A percentile compares a stretch with the other conserved stretches of the same genome.
Evolutionary conservation across 306 rosid species (phyloP).

Genomic region (Clitoria ternatea): DNA sequence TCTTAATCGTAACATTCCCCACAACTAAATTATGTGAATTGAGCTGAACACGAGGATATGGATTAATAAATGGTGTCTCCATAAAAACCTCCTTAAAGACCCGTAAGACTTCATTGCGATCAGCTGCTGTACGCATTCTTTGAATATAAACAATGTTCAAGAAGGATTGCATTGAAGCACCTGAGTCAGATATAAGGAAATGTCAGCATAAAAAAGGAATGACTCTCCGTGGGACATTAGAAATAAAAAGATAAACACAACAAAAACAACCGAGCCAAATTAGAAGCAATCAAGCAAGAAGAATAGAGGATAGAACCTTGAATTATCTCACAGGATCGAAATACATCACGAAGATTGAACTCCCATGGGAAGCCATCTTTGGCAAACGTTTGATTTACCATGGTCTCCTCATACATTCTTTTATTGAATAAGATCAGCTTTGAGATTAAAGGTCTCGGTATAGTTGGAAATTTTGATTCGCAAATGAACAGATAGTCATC

Average conservation of each 20-base stretch:
- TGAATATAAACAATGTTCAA: slow-evolving; percentile 76
- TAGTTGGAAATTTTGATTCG: slow-evolving; percentile 59
- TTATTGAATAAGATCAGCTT: slow-evolving; percentile 68
- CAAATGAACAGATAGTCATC: slow-evolving; percentile 82
- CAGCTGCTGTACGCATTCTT: slow-evolving; percentile 84
- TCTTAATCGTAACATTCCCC: slow-evolving; percentile 60
- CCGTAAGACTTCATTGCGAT: slow-evolving; percentile 68
- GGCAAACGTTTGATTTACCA: slow-evolving; percentile 67
- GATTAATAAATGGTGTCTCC: slow-evolving; percentile 57
- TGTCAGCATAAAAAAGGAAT: slow-evolving; percentile 7
- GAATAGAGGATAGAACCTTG: slow-evolving; percentile 42
- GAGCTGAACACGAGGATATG: slow-evolving; percentile 68
- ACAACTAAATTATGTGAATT: slow-evolving; percentile 45
- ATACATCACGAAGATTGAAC: slow-evolving; percentile 88
- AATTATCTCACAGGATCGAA: slow-evolving; percentile 88
- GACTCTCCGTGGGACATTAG: not conserved
- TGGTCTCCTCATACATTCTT: slow-evolving; percentile 73
- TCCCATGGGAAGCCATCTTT: slow-evolving; percentile 96
- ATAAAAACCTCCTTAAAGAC: slow-evolving; percentile 65
- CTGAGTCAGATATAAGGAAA: slow-evolving; percentile 35
- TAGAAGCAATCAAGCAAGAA: not conserved
- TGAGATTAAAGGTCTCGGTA: slow-evolving; percentile 49
- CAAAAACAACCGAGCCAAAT: not conserved
- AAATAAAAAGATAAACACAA: not conserved
- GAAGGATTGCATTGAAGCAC: slow-evolving; percentile 55